A percentile compares a stretch with the other conserved stretches of the same genome.
Conservation (phyloP, 1,284 basidiomycete genomes). For the Fomitopsis betulina region DNA sequence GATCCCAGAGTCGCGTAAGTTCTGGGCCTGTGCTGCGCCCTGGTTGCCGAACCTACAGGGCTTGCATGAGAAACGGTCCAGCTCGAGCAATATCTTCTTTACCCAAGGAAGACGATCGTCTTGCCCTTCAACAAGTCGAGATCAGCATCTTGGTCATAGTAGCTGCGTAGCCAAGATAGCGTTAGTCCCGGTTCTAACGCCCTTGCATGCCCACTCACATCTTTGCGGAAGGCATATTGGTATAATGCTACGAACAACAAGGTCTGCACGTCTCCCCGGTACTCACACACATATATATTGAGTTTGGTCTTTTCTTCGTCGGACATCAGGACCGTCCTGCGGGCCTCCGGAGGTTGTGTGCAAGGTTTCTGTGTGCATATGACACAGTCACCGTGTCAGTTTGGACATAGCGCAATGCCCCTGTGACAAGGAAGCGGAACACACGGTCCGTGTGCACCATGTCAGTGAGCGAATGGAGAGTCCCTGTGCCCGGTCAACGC, state of each 20-base stretch:
- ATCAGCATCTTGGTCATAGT: constrained; percentile 60
- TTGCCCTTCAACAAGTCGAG: constrained; percentile 42
- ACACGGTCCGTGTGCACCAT: constrained; percentile 12
- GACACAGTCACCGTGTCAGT: constrained; percentile 5
- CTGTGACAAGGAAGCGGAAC: constrained; percentile 21
- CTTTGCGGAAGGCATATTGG: constrained; percentile 37
- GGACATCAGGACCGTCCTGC: constrained; percentile 5
- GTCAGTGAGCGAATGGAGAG: neutral
- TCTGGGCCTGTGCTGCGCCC: constrained; percentile 64
- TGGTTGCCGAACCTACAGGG: constrained; percentile 56
- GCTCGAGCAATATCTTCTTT: constrained; percentile 8
- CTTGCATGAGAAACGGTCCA: neutral
- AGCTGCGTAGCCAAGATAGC: constrained; percentile 30
- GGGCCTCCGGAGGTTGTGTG: neutral
- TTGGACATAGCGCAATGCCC: constrained; percentile 12
- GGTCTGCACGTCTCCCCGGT: neutral
- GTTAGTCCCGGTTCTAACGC: constrained; percentile 5
- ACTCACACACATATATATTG: neutral
- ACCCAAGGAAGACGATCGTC: constrained; percentile 61
- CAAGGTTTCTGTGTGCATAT: constrained; percentile 1
- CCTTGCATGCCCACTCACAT: constrained; percentile 31
- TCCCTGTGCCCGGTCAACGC: neutral
- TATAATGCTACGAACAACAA: neutral
- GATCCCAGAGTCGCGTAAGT: constrained; percentile 59
- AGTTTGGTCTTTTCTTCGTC: neutral